phyloP scores from a whole-genome alignment of 2,329 filamentous ascomycete genomes.

The Penicillium fuscoglaucum region DNA sequence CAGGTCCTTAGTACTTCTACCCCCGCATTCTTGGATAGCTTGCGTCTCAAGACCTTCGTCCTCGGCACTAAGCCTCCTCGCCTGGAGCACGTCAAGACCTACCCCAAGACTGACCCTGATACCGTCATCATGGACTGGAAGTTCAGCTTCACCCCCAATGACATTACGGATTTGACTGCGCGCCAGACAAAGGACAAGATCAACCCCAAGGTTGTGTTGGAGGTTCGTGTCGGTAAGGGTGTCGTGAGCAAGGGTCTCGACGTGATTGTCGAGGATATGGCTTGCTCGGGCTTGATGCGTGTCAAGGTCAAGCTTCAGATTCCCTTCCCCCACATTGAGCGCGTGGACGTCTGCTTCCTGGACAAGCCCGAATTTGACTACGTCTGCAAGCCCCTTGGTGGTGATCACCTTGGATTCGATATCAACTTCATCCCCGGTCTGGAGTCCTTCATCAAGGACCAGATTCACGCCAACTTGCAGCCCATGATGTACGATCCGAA shows the following conservation, averaged over 20 bases:
- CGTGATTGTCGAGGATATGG: conserved; percentile 97
- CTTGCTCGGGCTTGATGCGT: conserved; percentile 92
- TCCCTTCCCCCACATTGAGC: conserved; percentile 92
- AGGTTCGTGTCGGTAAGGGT: conserved; percentile 91
- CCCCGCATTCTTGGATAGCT: conserved; percentile 86
- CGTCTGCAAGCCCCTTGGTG: conserved; percentile 94
- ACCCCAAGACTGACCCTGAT: conserved; percentile 92
- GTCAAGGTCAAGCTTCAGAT: conserved; percentile 97
- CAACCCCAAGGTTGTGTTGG: conserved; percentile 93
- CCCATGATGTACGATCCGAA: conserved; percentile 99
- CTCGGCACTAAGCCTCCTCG: conserved; percentile 93
- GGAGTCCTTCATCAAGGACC: conserved; percentile 89
- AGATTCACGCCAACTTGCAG: conserved; percentile 88
- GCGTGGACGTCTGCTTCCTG: conserved; percentile 91
- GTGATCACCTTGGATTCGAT: conserved; percentile 93
- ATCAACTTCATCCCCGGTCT: conserved; percentile 98
- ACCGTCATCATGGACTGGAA: conserved; percentile 99
- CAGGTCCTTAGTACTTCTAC: conserved; percentile 93
- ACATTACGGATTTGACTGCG: conserved; percentile 85
- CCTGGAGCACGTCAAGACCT: conserved; percentile 97
- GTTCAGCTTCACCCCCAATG: conserved; percentile 97
- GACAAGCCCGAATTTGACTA: conserved; percentile 90
- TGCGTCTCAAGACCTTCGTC: conserved; percentile 91
- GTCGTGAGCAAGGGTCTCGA: conserved; percentile 96
- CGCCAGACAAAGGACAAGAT: conserved; percentile 92